A percentile compares a stretch with the other conserved stretches of the same genome.
Evolutionary conservation across 2,329 filamentous ascomycete genomes (phyloP).

Genomic region (Penicillium vulpinum): DNA sequence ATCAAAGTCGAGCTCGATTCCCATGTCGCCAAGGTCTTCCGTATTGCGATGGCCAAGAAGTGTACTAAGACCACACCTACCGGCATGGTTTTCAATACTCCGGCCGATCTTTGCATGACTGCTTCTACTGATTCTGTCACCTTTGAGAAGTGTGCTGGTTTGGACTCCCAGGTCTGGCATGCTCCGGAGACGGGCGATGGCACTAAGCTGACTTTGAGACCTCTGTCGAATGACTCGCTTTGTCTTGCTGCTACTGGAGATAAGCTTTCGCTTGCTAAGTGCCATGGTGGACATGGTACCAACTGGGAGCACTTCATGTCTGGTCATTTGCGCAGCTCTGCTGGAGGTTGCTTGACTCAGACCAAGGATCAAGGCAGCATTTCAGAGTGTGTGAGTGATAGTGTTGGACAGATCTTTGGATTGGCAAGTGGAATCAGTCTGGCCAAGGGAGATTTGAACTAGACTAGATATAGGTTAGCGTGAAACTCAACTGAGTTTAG

Average conservation of each 20-base stretch:
- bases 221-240: slow-evolving; percentile 35
- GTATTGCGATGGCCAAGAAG: slow-evolving; percentile 38
- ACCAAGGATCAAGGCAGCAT: slow-evolving; percentile 20
- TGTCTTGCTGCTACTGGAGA: slow-evolving; percentile 35
- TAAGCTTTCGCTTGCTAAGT: slow-evolving; percentile 16
- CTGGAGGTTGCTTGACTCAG: slow-evolving; percentile 45
- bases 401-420: slow-evolving; percentile 50
- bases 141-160: slow-evolving; percentile 42
- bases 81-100: slow-evolving; percentile 54
- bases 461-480: not conserved
- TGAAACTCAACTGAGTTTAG: accelerated
- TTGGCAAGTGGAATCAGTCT: slow-evolving; percentile 44
- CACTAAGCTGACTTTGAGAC: slow-evolving; percentile 39
- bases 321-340: slow-evolving; percentile 45
- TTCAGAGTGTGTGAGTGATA: slow-evolving; percentile 38
- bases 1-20: slow-evolving; percentile 34
- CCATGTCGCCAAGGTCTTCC: slow-evolving; percentile 47
- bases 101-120: slow-evolving; percentile 47
- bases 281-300: slow-evolving; percentile 27
- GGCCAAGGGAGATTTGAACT: not conserved
- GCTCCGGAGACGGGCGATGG: slow-evolving; percentile 22
- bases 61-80: slow-evolving; percentile 41
- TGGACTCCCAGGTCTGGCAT: slow-evolving; percentile 47
- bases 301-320: slow-evolving; percentile 48
- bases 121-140: slow-evolving; percentile 28